These are phyloP conservation scores for Suhomyces kilbournensis DNA, from an alignment of 805 yeast genomes.

Conservation along the genomic window DNA sequence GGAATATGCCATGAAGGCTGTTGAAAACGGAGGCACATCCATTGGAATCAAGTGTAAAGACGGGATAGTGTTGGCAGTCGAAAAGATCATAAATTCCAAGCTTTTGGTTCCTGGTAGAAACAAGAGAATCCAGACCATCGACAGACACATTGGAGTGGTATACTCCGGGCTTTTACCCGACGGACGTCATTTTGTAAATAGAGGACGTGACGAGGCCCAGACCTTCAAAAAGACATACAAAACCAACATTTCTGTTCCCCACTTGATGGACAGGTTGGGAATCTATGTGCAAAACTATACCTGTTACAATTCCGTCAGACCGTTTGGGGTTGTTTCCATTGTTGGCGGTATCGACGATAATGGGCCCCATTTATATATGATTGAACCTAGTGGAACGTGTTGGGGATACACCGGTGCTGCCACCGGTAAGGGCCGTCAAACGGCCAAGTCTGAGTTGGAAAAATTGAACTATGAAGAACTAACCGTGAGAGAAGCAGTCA, in stretches of 20 bases:
- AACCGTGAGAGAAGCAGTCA: constrained; percentile 77
- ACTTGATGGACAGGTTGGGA: constrained; percentile 83
- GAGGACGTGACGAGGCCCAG: constrained; percentile 90
- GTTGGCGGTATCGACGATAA: constrained; percentile 90
- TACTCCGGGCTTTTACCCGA: constrained; percentile 96
- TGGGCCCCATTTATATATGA: constrained; percentile 92
- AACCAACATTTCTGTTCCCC: constrained; percentile 72
- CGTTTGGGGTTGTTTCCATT: constrained; percentile 91
- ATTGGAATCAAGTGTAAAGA: constrained; percentile 89
- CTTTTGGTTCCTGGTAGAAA: constrained; percentile 86
- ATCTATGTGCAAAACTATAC: constrained; percentile 94
- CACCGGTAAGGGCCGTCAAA: constrained; percentile 96
- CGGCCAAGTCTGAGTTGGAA: constrained; percentile 96
- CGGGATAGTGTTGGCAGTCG: constrained; percentile 97
- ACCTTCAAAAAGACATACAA: constrained; percentile 75
- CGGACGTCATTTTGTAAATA: constrained; percentile 87
- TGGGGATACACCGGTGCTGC: constrained; percentile 99
- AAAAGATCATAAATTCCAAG: constrained; percentile 83
- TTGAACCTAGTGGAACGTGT: constrained; percentile 94
- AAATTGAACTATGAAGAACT: constrained; percentile 74
- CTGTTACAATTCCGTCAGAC: constrained; percentile 93
- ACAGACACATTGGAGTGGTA: constrained; percentile 89
- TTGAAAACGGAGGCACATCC: constrained; percentile 95
- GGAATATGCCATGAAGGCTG: constrained; percentile 96
- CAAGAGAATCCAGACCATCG: constrained; percentile 88